A percentile compares a stretch with the other conserved stretches of the same genome.
Conservation (phyloP, 2,329 filamentous ascomycete species). For the Phialocephala subalpina region DNA sequence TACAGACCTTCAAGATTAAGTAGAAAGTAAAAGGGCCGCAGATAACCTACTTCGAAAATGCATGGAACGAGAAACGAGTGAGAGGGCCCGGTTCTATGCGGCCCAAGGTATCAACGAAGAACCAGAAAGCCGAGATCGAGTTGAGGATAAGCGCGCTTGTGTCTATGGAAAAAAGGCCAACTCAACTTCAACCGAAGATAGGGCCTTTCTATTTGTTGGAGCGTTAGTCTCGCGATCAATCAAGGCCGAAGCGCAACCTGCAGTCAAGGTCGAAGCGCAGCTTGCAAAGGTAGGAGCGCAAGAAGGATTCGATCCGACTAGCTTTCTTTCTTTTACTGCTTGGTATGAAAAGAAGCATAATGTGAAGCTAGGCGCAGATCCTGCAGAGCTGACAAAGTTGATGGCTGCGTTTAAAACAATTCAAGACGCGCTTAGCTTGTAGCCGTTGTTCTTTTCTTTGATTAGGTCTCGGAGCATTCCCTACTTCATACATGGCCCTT, state of each 20-base stretch:
- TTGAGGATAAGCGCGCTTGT: slow-evolving; percentile 28
- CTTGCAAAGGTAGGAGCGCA: slow-evolving; percentile 23
- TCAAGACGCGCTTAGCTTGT: slow-evolving; percentile 28
- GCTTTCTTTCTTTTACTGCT: slow-evolving; percentile 34
- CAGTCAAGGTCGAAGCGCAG: slow-evolving; percentile 15
- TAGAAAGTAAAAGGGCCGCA: slow-evolving; percentile 23
- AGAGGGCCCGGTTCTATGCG: slow-evolving; percentile 28
- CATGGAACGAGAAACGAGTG: slow-evolving; percentile 18
- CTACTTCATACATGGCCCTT: slow-evolving; percentile 23
- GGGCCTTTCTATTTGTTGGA: slow-evolving; percentile 30
- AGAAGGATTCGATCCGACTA: slow-evolving; percentile 30
- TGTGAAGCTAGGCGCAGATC: slow-evolving; percentile 31
- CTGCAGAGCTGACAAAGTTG: slow-evolving; percentile 30
- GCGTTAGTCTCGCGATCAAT: slow-evolving; percentile 28
- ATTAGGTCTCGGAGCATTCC: slow-evolving; percentile 26
- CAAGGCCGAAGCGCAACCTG: slow-evolving; percentile 26
- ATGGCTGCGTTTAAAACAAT: slow-evolving; percentile 30
- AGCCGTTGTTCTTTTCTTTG: slow-evolving; percentile 29
- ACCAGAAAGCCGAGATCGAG: slow-evolving; percentile 31
- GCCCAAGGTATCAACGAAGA: slow-evolving; percentile 23
- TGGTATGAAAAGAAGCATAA: slow-evolving; percentile 34
- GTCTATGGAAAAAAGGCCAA: slow-evolving; percentile 27
- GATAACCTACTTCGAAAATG: slow-evolving; percentile 27
- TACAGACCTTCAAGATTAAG: slow-evolving; percentile 30
- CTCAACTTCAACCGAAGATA: slow-evolving; percentile 24